phyloP scores from a whole-genome alignment of 257 asterid species.

The Coffea canephora region DNA sequence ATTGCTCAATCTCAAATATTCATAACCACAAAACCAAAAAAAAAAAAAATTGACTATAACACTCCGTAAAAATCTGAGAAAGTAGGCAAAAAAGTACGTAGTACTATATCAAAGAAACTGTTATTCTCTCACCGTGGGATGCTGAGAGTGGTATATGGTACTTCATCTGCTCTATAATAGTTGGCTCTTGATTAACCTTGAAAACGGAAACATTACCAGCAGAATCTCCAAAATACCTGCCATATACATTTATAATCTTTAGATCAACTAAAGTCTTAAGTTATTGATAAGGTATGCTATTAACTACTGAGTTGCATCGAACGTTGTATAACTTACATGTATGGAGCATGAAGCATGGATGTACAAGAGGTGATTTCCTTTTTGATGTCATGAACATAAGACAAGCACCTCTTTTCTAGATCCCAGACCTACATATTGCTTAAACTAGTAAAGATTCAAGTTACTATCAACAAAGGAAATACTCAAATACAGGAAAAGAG shows the following conservation, averaged over 20 bases:
- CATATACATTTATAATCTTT: slow-evolving; percentile 9
- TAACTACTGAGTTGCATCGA: background rate
- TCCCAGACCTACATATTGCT: slow-evolving; percentile 75
- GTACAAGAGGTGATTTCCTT: slow-evolving; percentile 63
- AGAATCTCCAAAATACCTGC: slow-evolving; percentile 80
- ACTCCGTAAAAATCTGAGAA: background rate
- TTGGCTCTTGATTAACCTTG: slow-evolving; percentile 49
- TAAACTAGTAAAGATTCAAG: background rate
- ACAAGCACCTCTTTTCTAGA: slow-evolving; percentile 52
- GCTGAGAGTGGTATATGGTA: slow-evolving; percentile 69
- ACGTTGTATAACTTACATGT: slow-evolving; percentile 46
- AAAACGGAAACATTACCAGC: slow-evolving; percentile 63
- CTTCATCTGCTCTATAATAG: slow-evolving; percentile 59
- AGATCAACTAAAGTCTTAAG: background rate
- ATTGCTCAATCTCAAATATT: background rate
- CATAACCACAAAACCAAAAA: background rate
- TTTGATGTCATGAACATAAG: slow-evolving; percentile 50
- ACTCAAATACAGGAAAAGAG: background rate
- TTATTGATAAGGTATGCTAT: background rate
- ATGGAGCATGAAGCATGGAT: slow-evolving; percentile 56
- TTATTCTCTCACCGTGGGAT: slow-evolving; percentile 56
- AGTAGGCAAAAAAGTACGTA: background rate
- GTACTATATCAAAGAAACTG: background rate
- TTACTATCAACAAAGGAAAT: slow-evolving; percentile 2
- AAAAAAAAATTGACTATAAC: background rate